Base-by-base conservation (phyloP, 75 land plant genomes). In the Sequoiadendron giganteum region DNA sequence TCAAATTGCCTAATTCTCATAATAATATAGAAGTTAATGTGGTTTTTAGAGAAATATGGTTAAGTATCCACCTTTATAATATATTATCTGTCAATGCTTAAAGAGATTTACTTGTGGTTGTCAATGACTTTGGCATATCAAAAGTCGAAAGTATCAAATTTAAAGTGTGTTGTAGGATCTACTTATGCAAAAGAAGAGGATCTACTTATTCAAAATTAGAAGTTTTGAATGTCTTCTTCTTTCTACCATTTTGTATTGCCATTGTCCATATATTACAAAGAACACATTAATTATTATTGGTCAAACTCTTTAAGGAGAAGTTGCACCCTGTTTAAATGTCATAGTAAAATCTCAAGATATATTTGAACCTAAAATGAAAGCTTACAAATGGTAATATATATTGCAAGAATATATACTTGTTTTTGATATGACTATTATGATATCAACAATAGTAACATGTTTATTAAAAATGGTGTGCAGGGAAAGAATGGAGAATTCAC, bases 61-160 rank as follows among this genome's bases (percentile, higher is more conserved):
- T 28, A 81, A 81, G 25, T 45, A 43, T 10, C 84, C 84, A 81
- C 32, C 32, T 1, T 28, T 81, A 10, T 14, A 28, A 28, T 45
- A 45, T 25, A 45, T 9, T 39, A 34, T 13, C 3, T 81, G 28
- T 81, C 49, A 81, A n/a, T 52, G 21, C 14, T 81, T 45, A 39
- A 28, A n/a, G 84, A 81, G 84, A 81, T 45, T 45, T 43, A 28
- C 30, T 28, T 45, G 52, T 81, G 84, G 84, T 45, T 81, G 14
- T 81, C 84, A 45, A 81, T 43, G 84, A 40, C 84, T 45, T n/a
- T 81, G 48, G 32, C 84, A 16, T 81, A 81, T 81, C 84, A 81
- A 40, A 52, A 81, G 84, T 45, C 30, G 2, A 47, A 34, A 81
- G 52, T 81, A 28, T 81, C 18, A 81, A 9, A 43, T n/a, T 42